A percentile compares a stretch with the other conserved stretches of the same genome.
Evolutionary conservation across 129 eudicot genomes (phyloP).

Genomic region (Artemisia tridentata): DNA sequence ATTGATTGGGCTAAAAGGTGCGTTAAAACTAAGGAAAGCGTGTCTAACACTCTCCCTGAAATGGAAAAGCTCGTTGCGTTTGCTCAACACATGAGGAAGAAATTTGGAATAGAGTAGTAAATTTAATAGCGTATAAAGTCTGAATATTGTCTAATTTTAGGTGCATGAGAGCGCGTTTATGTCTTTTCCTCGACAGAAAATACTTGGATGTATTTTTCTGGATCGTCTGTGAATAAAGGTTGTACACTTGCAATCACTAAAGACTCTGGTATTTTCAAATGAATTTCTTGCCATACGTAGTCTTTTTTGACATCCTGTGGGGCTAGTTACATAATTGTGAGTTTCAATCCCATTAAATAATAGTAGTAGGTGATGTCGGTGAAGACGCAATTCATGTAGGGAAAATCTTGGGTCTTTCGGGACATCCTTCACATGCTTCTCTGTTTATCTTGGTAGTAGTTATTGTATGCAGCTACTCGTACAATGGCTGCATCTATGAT

Average conservation of each 20-base stretch:
- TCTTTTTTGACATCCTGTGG: neutral
- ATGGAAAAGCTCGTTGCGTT: slow-evolving; percentile 19
- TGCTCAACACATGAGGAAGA: slow-evolving; percentile 17
- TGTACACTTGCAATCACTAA: neutral
- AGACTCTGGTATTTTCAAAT: neutral
- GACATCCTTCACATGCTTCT: slow-evolving; percentile 53
- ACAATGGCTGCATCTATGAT: slow-evolving; percentile 62
- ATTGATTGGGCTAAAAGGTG: slow-evolving; percentile 46
- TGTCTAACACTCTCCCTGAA: slow-evolving; percentile 31
- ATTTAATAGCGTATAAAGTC: neutral
- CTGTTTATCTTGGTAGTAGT: slow-evolving; percentile 70
- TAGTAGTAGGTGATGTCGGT: slow-evolving; percentile 21
- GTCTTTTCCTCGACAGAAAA: neutral
- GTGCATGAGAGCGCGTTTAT: too few species aligned
- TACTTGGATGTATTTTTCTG: slow-evolving; percentile 1
- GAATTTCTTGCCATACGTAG: neutral
- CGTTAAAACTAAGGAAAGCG: slow-evolving; percentile 38
- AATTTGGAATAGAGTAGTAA: slow-evolving; percentile 21
- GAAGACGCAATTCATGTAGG: slow-evolving; percentile 41
- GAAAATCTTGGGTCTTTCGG: slow-evolving; percentile 20
- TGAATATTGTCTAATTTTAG: too few species aligned
- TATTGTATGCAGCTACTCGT: slow-evolving; percentile 82
- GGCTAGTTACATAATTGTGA: neutral
- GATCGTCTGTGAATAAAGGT: neutral
- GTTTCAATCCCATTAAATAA: neutral